Evolutionary conservation across 768 basidiomycete species (phyloP).

Genomic region (Boletellus emodensis): DNA sequence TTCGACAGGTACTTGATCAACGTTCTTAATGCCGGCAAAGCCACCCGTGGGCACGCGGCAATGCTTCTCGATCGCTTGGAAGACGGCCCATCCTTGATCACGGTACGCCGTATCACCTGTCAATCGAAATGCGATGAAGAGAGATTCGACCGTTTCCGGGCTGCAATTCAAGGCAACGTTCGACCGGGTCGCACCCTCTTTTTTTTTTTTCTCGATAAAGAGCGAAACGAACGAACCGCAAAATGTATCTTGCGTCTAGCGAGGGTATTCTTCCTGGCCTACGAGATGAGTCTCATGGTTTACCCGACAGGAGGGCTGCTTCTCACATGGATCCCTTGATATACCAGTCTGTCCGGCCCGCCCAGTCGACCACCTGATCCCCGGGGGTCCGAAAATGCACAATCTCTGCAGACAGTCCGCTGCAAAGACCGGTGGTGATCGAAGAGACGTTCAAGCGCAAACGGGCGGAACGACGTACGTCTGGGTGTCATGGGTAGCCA

Average conservation of each 20-base stretch:
- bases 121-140: conserved; percentile 87
- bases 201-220: not conserved
- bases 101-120: conserved; percentile 83
- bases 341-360: conserved; percentile 69
- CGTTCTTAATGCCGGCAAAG: conserved; percentile 80
- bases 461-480: conserved; percentile 50
- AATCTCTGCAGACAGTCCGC: conserved; percentile 86
- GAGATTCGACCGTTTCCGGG: conserved; percentile 92
- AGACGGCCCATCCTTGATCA: conserved; percentile 83
- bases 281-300: conserved; percentile 1
- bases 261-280: conserved; percentile 32
- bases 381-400: conserved; percentile 73
- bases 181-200: not conserved
- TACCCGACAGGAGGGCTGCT: not conserved
- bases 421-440: conserved; percentile 23
- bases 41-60: conserved; percentile 77
- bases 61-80: conserved; percentile 82
- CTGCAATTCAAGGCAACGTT: conserved; percentile 32
- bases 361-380: conserved; percentile 47
- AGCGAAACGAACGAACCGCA: conserved; percentile 49
- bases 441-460: not conserved
- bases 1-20: conserved; percentile 66
- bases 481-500: conserved; percentile 77
- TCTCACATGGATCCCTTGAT: conserved; percentile 76
- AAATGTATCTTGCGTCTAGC: conserved; percentile 90